Evolutionary conservation across 768 basidiomycete genomes (phyloP).

Genomic region (Boletus rex-veris): DNA sequence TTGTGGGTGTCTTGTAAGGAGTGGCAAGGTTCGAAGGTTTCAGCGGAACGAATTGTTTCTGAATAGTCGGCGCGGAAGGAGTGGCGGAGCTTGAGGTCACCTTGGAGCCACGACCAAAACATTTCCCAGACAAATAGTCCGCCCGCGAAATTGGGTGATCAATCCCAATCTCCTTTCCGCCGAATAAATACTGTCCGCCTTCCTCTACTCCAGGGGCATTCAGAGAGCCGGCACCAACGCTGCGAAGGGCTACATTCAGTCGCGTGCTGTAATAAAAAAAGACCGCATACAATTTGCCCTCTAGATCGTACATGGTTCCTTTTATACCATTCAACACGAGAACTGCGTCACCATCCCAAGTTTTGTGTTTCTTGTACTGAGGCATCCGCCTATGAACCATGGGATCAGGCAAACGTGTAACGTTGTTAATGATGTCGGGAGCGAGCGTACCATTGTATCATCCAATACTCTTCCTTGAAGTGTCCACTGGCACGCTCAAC

Average conservation of each 20-base stretch:
- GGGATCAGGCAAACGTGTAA: background rate
- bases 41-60: slow-evolving; percentile 32
- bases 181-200: slow-evolving; percentile 39
- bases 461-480: slow-evolving; percentile 53
- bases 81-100: slow-evolving; percentile 10
- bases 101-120: slow-evolving; percentile 47
- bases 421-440: background rate
- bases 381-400: slow-evolving; percentile 50
- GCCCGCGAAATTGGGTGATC: slow-evolving; percentile 52
- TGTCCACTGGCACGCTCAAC: slow-evolving; percentile 10
- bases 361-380: slow-evolving; percentile 82
- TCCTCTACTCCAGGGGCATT: slow-evolving; percentile 36
- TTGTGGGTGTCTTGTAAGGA: slow-evolving; percentile 24
- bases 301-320: slow-evolving; percentile 55
- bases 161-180: slow-evolving; percentile 62
- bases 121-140: slow-evolving; percentile 63
- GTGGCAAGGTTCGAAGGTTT: slow-evolving; percentile 25
- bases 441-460: slow-evolving; percentile 66
- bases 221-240: slow-evolving; percentile 51
- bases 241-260: slow-evolving; percentile 20
- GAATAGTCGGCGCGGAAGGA: slow-evolving; percentile 28
- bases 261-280: background rate
- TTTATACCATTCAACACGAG: slow-evolving; percentile 47
- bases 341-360: slow-evolving; percentile 85
- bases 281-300: slow-evolving; percentile 59